Evolutionary conservation across 371 early-diverging fungal genomes (phyloP), one percentile per base, ranked within the genome.

Genomic region (Mortierella sp.): DNA sequence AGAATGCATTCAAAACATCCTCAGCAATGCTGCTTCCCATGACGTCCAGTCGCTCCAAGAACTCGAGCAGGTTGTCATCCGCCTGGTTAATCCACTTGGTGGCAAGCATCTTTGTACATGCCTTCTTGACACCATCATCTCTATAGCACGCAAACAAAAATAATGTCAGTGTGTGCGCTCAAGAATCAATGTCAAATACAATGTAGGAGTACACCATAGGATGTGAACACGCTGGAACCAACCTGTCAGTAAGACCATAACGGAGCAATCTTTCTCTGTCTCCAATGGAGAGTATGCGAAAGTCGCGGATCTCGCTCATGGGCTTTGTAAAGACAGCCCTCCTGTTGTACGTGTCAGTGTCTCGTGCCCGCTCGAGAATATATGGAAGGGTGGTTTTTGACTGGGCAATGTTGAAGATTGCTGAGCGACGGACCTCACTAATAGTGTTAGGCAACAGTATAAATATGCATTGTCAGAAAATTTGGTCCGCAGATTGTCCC

Each of bases 341-440:
- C 19, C 96, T 89, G 74, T 92, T 95, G 74, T 88, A 88, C 11
- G 93, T 80, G 74, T 95, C 95, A 6, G 93, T 88, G 88, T 98
- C 98, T 74, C 96, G 89, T 16, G 94, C 93, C 16, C 97, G 90
- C 78, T 95, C 92, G 2, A 97, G 84, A 57, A 97, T 90, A 61
- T 83, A 89, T 0, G 96, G 94, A 14, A 95, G 77, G 0, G 97
- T 95, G 24, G 85, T 75, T 69, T 88, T 82, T 26, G 87, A 93
- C 50, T 92, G 90, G 48, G 93, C 94, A 44, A 97, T 88, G 78
- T 96, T 95, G 80, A 93, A 92, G 43, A 98, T 82, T 59, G 96
- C 94, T 3, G 93, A 92, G 71, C 96, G 93, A 37, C 98, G 95
- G 6, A 98, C 96, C 73, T 98, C 98, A 28, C 93, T 94, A 83